Conservation (phyloP, 345 rosid genomes). For the Streptanthus diversifolius region DNA sequence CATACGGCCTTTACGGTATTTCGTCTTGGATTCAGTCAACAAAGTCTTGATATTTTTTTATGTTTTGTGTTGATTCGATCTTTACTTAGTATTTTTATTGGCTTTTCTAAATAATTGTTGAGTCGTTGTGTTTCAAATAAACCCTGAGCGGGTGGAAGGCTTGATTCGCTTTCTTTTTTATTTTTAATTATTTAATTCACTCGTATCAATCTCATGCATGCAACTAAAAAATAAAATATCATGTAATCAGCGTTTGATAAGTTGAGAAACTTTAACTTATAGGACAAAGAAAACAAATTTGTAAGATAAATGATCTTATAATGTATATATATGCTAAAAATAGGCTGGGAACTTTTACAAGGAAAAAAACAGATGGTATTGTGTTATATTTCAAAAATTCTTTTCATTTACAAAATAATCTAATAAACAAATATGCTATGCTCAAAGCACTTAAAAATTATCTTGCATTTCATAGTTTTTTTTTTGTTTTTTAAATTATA, state of each 20-base stretch:
- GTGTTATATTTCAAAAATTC: background rate
- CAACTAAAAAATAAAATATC: no score
- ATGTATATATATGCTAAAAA: background rate
- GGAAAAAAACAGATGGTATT: background rate
- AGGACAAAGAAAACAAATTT: background rate
- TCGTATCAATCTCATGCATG: no score
- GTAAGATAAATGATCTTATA: background rate
- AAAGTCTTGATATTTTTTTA: no score
- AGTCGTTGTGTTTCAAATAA: no score
- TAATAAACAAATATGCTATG: background rate
- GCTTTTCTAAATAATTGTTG: no score
- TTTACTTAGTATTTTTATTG: no score
- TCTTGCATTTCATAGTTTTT: background rate
- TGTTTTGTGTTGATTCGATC: no score
- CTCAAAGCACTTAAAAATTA: background rate
- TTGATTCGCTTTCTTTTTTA: no score
- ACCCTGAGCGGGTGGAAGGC: no score
- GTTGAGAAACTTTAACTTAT: background rate
- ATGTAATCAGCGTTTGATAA: background rate
- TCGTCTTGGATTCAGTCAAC: no score
- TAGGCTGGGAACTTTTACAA: background rate
- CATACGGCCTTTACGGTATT: no score
- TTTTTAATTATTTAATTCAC: no score
- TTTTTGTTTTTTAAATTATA: background rate
- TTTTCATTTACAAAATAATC: background rate